Evolutionary conservation across 225 moss, liverwort and hornwort species (phyloP), one percentile per base, ranked within the genome.

Genomic region (Straminergon stramineum): DNA sequence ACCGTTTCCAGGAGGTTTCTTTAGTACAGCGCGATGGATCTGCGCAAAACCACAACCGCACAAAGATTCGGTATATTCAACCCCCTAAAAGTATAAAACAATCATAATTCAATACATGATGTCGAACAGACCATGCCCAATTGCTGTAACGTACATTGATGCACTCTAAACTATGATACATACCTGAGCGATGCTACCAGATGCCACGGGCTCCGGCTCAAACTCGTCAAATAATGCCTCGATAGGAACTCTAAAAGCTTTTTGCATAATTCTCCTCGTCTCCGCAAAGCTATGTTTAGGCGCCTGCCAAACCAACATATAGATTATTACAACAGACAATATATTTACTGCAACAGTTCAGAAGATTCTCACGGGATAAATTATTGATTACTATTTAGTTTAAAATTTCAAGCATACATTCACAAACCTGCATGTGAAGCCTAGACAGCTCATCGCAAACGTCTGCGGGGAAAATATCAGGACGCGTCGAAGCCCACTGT

Each of bases 141-240:
- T 58, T 18, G 86, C 64, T 74, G 13, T 10, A 56, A 73, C 64
- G 34, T 58, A 35, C 24, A 68, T 74, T 68, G 27, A 60, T 31
- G 52, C 21, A 45, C 56, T 87, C n/a, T 63, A 39, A 39, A 64
- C 24, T 66, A 28, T 51, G 63, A 69, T 51, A 39, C 90, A 85
- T 79, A 98, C 98, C 93, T 98, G 98, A 64, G 98, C 98, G 74
- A 98, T 98, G 90, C 98, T 98, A 80, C 98, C 98, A 61, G 98
- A 98, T 82, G 98, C 98, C 89, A 98, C 95, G 85, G 98, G 98
- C 58, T 95, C 95, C 87, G 94, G 92, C 66, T 95, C 95, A 85
- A 98, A 97, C 81, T 97, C 96, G 64, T 97, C 96, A 92, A 98
- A 98, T 34, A 98, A 88, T 57, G 93, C 90, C 70, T 98, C 98